These are phyloP conservation scores for Pseudogymnoascus sp. DNA, from an alignment of 2,329 filamentous ascomycete species.

Conservation along the genomic window DNA sequence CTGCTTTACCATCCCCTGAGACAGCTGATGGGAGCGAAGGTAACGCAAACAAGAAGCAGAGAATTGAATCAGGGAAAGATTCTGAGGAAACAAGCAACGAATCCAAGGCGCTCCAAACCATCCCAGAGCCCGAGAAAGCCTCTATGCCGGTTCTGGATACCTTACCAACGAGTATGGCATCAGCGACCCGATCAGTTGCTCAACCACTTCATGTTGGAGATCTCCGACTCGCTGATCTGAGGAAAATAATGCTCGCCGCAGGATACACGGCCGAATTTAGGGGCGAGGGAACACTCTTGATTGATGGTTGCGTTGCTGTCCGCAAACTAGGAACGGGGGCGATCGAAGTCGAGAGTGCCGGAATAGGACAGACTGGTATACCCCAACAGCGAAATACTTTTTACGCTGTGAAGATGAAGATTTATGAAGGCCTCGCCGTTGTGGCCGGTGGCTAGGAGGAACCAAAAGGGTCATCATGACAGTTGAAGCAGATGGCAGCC, in stretches of 20 bases:
- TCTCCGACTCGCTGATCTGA: slow-evolving; percentile 76
- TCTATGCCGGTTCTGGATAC: slow-evolving; percentile 35
- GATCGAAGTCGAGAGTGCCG: slow-evolving; percentile 80
- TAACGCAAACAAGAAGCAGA: slow-evolving; percentile 37
- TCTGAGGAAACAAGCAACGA: slow-evolving; percentile 17
- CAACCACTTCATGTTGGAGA: slow-evolving; percentile 94
- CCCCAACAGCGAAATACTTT: slow-evolving; percentile 58
- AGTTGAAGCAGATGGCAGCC: not conserved
- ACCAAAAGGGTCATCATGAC: not conserved
- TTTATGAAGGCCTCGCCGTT: slow-evolving; percentile 89
- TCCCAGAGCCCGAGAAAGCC: slow-evolving; percentile 13
- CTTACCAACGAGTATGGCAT: slow-evolving; percentile 53
- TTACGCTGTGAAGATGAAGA: slow-evolving; percentile 79
- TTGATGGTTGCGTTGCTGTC: slow-evolving; percentile 83
- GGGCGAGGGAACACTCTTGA: slow-evolving; percentile 83
- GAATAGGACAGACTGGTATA: slow-evolving; percentile 36
- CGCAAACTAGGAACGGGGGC: slow-evolving; percentile 79
- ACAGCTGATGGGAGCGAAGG: slow-evolving; percentile 34
- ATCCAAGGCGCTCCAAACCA: slow-evolving; percentile 10
- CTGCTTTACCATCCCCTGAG: slow-evolving; percentile 35
- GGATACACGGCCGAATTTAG: slow-evolving; percentile 88
- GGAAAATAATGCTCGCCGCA: slow-evolving; percentile 71
- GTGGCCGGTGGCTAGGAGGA: slow-evolving; percentile 52
- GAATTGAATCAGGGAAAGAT: slow-evolving; percentile 32
- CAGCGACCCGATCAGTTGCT: slow-evolving; percentile 67